Base-by-base conservation (phyloP, 805 yeast genomes). In the Pichia cabralensis region DNA sequence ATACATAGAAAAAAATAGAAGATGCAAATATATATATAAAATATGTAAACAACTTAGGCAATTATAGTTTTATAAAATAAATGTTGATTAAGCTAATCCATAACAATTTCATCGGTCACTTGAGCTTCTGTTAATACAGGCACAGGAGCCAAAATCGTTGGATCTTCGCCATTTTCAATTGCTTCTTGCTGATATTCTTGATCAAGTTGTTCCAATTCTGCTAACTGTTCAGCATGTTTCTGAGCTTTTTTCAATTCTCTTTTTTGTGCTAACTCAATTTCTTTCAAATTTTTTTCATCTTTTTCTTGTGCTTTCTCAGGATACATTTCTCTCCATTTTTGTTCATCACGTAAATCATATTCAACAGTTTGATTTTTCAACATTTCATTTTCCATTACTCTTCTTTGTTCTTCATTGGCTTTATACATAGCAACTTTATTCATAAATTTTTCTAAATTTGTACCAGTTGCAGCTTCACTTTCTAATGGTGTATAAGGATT, bases 391-490 rank as follows among this genome's bases (percentile, higher is more conserved):
- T 72, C 76, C 55, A 67, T 64, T 20, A 48, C 52, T 33, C 53
- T 49, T 42, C 68, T 62, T 35, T 65, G 70, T 14, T 67, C 65
- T 36, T 74, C 75, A 31, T 67, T 60, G 22, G 64, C 52, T 49
- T 60, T 62, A 48, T 76, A 74, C 41, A 69, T 61, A 41, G 79
- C 78, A 15, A 80, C 88, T 33, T 73, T 65, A 34, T 67, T 63
- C 48, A 79, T 53, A 54, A 75, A 88, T 54, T 72, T 78, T 33
- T 67, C 67, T 49, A 89, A 62, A 53, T 84, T 79, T 13, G 69
- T 62, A 4, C 97, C 97, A 0, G 80, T 71, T 2, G 95, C 96
- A 22, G 96, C 95, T 49, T 85, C 86, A 26, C 94, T 79, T 52
- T 89, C 97, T 41, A 80, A 73, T 36, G 74, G 79, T 5, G 96